phyloP scores from a whole-genome alignment of 2,329 filamentous ascomycete species.

The Epichloe sibirici region DNA sequence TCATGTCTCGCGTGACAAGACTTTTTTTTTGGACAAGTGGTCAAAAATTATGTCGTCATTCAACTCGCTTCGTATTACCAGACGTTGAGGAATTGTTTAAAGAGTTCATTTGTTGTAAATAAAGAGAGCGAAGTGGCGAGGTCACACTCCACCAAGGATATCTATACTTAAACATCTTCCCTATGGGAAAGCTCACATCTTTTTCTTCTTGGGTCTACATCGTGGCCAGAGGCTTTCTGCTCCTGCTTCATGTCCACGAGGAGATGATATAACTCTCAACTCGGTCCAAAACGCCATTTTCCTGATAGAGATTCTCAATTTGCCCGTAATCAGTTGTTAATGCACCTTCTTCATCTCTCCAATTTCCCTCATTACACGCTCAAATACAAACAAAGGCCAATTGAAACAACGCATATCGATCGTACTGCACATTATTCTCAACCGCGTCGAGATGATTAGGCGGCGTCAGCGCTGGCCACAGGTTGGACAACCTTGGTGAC shows the following conservation, averaged over 20 bases:
- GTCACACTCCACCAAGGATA: neutral
- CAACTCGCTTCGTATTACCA: too few species aligned
- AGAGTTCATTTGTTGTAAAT: too few species aligned
- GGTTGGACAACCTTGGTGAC: constrained; percentile 74
- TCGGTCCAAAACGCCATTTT: constrained; percentile 3
- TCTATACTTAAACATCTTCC: neutral
- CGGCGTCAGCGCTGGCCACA: constrained; percentile 71
- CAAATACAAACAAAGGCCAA: neutral
- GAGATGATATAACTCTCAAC: neutral
- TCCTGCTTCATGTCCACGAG: neutral
- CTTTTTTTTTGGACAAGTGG: too few species aligned
- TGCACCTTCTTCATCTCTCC: neutral
- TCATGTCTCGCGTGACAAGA: too few species aligned
- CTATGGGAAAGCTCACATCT: neutral
- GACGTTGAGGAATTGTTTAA: too few species aligned
- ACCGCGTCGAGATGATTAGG: constrained; percentile 31
- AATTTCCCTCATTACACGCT: neutral
- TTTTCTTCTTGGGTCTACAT: neutral
- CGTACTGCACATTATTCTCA: neutral
- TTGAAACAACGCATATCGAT: neutral
- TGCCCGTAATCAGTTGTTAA: neutral
- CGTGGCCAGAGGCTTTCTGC: neutral
- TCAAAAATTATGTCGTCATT: too few species aligned
- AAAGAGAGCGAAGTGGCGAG: neutral
- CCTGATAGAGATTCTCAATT: neutral